Conservation (phyloP, 2,329 filamentous ascomycete species). For the Aureobasidium sp. region DNA sequence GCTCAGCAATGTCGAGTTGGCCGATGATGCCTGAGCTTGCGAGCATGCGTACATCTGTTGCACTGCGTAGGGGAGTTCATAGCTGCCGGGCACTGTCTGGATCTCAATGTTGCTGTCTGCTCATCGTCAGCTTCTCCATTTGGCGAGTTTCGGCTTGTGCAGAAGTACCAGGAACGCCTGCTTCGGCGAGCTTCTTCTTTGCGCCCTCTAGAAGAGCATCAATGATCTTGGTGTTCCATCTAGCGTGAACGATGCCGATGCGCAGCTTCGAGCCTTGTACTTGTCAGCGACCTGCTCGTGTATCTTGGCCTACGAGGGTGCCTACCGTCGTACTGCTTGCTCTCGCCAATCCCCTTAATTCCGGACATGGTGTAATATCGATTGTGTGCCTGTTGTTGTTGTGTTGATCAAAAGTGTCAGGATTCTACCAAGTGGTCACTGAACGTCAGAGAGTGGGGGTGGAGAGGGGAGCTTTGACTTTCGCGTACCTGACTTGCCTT, state of each 20-base stretch:
- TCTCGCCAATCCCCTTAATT: constrained; percentile 55
- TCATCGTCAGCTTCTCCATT: neutral
- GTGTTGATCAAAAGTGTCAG: neutral
- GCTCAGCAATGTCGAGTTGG: constrained; percentile 48
- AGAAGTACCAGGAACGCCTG: constrained; percentile 55
- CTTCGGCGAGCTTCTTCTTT: constrained; percentile 64
- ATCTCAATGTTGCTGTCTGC: constrained; percentile 74
- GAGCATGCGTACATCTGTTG: constrained; percentile 55
- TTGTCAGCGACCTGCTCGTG: constrained; percentile 13
- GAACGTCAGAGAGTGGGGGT: neutral
- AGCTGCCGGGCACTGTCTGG: constrained; percentile 85
- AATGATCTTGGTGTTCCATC: constrained; percentile 90
- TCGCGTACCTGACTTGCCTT: neutral
- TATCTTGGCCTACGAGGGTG: neutral
- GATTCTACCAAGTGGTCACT: neutral
- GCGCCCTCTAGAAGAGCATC: constrained; percentile 73
- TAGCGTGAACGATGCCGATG: constrained; percentile 89
- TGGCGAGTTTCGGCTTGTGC: too few species aligned
- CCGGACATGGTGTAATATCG: constrained; percentile 35
- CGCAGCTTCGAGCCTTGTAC: constrained; percentile 53
- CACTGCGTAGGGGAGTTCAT: constrained; percentile 86
- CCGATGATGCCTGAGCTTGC: constrained; percentile 59
- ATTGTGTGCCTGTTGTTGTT: neutral
- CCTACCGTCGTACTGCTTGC: constrained; percentile 48
- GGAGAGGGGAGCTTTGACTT: neutral